These are phyloP conservation scores for Aspergillus proliferans DNA, from an alignment of 2,329 filamentous ascomycete genomes.

Conservation along the genomic window DNA sequence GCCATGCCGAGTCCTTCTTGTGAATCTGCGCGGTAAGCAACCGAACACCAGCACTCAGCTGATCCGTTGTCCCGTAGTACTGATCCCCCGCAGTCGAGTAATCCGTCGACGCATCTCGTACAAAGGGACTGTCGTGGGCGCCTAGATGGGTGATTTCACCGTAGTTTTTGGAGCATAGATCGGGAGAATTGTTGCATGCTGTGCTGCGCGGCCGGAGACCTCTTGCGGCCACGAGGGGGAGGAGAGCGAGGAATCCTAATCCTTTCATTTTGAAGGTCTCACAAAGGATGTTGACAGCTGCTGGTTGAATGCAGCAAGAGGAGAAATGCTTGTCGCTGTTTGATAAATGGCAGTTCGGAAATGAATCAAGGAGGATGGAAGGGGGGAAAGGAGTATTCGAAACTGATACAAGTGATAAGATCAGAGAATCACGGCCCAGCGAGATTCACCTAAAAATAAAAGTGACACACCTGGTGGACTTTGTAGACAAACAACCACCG, in stretches of 20 bases:
- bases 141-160: slow-evolving; percentile 72
- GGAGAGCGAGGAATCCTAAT: slow-evolving; percentile 22
- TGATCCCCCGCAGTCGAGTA: slow-evolving; percentile 66
- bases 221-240: slow-evolving; percentile 23
- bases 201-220: slow-evolving; percentile 27
- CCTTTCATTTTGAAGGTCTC: slow-evolving; percentile 20
- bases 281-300: not conserved
- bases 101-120: slow-evolving; percentile 57
- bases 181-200: slow-evolving; percentile 76
- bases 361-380: not conserved
- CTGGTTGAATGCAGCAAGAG: not conserved
- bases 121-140: slow-evolving; percentile 67
- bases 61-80: slow-evolving; percentile 61
- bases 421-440: not conserved
- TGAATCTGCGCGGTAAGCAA: slow-evolving; percentile 69
- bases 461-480: too few relatives aligned
- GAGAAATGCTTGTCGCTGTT: not conserved
- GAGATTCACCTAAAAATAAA: not conserved
- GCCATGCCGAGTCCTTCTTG: slow-evolving; percentile 51
- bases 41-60: slow-evolving; percentile 65
- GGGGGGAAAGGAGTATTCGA: not conserved
- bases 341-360: not conserved
- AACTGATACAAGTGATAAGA: not conserved
- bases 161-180: slow-evolving; percentile 65
- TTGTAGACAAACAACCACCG: not conserved